These are phyloP conservation scores for Saposhnikovia divaricata DNA, from an alignment of 129 eudicot genomes.

Conservation along the genomic window DNA sequence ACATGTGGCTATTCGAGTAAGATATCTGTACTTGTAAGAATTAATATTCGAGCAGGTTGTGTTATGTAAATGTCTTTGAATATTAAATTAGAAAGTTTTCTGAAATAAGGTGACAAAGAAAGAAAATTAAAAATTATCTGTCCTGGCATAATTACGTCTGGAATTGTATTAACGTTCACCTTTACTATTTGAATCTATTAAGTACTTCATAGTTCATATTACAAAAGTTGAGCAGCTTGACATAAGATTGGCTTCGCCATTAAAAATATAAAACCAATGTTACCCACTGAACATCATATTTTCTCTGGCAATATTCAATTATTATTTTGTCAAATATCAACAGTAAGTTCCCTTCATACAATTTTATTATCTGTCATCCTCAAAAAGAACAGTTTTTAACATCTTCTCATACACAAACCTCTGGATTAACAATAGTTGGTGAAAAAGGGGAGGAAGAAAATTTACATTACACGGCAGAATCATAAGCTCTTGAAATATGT, in stretches of 20 bases:
- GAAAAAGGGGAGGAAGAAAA: background rate
- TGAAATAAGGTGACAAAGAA: no score
- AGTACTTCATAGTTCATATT: no score
- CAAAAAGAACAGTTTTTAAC: background rate
- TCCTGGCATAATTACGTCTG: no score
- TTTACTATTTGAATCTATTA: no score
- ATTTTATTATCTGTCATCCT: background rate
- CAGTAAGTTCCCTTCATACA: background rate
- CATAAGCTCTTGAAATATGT: background rate
- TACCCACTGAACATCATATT: no score
- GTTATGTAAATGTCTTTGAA: background rate
- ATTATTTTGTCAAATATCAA: background rate
- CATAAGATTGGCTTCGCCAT: background rate
- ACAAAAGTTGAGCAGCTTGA: no score
- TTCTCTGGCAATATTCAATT: no score
- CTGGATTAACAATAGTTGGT: background rate
- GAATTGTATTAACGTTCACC: no score
- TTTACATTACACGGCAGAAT: background rate
- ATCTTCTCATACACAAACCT: background rate
- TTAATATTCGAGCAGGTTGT: background rate
- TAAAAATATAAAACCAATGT: no score
- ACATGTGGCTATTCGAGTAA: conserved; percentile 15
- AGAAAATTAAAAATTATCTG: no score
- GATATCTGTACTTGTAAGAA: background rate
- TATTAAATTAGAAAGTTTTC: no score